phyloP scores from a whole-genome alignment of 106 monocot species.

The Dendrobium huoshanense region DNA sequence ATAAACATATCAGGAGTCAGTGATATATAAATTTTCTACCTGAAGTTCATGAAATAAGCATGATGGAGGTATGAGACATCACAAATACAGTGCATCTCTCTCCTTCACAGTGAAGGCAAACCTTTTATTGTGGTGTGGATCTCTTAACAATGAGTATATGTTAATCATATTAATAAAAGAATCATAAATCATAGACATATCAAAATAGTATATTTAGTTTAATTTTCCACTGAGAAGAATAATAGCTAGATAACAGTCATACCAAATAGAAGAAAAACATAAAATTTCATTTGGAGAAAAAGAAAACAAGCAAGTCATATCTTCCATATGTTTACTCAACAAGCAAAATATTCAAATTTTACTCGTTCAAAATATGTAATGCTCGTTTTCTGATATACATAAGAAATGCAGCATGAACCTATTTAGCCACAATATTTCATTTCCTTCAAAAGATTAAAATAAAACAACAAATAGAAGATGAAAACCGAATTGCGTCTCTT shows the following conservation, averaged over 20 bases:
- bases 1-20: neutral
- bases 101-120: constrained; percentile 73
- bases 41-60: constrained; percentile 55
- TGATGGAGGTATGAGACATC: constrained; percentile 75
- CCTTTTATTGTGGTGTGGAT: constrained; percentile 90
- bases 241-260: no score
- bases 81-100: constrained; percentile 77
- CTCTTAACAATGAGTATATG: constrained; percentile 70
- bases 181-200: neutral
- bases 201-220: neutral
- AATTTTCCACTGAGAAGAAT: neutral
- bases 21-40: constrained; percentile 19
- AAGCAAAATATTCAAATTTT: no score
- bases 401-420: no score
- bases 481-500: no score
- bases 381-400: no score
- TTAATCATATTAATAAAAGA: constrained; percentile 13
- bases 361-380: no score
- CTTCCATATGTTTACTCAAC: neutral
- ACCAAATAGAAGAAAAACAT: no score
- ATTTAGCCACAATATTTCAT: no score
- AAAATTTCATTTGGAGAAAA: neutral
- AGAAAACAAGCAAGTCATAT: neutral
- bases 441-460: no score
- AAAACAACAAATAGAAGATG: no score